phyloP scores from a whole-genome alignment of 352 stramenopile genomes.

The Phytophthora fragariaefolia region DNA sequence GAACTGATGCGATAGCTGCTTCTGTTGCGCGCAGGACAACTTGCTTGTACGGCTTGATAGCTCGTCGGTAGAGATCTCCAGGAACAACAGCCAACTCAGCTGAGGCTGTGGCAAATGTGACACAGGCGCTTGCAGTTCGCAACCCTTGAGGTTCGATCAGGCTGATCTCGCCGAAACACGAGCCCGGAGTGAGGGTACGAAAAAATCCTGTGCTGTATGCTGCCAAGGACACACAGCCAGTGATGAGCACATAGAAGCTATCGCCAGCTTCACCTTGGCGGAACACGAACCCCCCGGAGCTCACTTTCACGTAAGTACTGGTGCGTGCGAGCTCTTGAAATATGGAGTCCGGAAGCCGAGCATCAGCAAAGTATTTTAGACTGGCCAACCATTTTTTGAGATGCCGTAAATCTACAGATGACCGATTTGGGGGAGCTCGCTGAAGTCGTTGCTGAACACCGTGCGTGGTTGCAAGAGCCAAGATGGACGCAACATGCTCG shows the following conservation, averaged over 20 bases:
- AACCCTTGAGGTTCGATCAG: conserved; percentile 60
- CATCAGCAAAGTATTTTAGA: conserved; percentile 74
- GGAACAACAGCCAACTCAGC: conserved; percentile 68
- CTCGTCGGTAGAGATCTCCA: conserved; percentile 67
- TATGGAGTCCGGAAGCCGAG: conserved; percentile 52
- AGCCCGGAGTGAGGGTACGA: conserved; percentile 63
- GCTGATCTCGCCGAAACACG: conserved; percentile 79
- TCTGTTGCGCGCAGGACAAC: conserved; percentile 65
- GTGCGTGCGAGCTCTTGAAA: conserved; percentile 63
- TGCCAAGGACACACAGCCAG: conserved; percentile 65
- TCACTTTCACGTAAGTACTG: conserved; percentile 49
- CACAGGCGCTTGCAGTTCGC: conserved; percentile 66
- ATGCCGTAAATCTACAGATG: conserved; percentile 51
- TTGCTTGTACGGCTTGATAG: conserved; percentile 79
- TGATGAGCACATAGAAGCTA: conserved; percentile 79
- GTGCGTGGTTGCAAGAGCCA: conserved; percentile 43
- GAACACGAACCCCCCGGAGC: conserved; percentile 69
- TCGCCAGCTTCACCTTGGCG: conserved; percentile 73
- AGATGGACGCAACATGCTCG: conserved; percentile 43
- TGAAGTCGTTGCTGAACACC: conserved; percentile 48
- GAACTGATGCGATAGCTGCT: conserved; percentile 57
- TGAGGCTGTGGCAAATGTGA: conserved; percentile 55
- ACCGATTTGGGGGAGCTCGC: conserved; percentile 41
- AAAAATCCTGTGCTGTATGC: conserved; percentile 75
- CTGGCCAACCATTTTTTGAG: conserved; percentile 73